phyloP scores from a whole-genome alignment of 805 yeast genomes.

The Isabelozyma gotoi region DNA sequence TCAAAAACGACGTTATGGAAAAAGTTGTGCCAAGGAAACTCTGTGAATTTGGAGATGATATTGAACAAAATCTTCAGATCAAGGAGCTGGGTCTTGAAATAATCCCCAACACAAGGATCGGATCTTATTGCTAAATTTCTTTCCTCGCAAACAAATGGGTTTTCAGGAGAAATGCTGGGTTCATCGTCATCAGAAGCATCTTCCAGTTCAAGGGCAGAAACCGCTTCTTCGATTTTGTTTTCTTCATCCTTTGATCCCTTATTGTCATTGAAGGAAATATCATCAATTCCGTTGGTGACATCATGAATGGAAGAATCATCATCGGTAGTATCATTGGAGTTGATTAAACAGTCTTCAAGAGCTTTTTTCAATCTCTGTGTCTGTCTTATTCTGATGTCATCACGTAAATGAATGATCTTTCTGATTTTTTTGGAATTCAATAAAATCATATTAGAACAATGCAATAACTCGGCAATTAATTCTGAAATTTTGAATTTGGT shows the following conservation, averaged over 20 bases:
- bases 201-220: slow-evolving; percentile 25
- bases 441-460: slow-evolving; percentile 95
- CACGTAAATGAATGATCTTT: slow-evolving; percentile 65
- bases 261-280: slow-evolving; percentile 35
- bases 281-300: slow-evolving; percentile 38
- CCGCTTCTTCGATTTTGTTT: slow-evolving; percentile 18
- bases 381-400: slow-evolving; percentile 52
- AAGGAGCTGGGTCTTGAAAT: slow-evolving; percentile 74
- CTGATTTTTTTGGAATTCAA: slow-evolving; percentile 78
- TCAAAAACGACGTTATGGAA: slow-evolving; percentile 97
- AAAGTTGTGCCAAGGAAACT: slow-evolving; percentile 95
- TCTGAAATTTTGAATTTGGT: slow-evolving; percentile 90
- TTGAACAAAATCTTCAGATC: slow-evolving; percentile 70
- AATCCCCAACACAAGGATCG: slow-evolving; percentile 82
- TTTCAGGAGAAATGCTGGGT: slow-evolving; percentile 41
- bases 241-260: slow-evolving; percentile 15
- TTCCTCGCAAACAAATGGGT: slow-evolving; percentile 40
- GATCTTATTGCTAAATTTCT: slow-evolving; percentile 38
- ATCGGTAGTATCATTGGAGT: slow-evolving; percentile 21
- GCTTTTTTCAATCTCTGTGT: slow-evolving; percentile 46
- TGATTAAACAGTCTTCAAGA: slow-evolving; percentile 23
- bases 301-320: slow-evolving; percentile 15
- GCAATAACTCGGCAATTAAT: slow-evolving; percentile 87
- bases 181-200: slow-evolving; percentile 46
- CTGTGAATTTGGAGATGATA: slow-evolving; percentile 73